These are phyloP conservation scores for Trichoderma aggressivum DNA, from an alignment of 2,329 filamentous ascomycete genomes.

Conservation along the genomic window DNA sequence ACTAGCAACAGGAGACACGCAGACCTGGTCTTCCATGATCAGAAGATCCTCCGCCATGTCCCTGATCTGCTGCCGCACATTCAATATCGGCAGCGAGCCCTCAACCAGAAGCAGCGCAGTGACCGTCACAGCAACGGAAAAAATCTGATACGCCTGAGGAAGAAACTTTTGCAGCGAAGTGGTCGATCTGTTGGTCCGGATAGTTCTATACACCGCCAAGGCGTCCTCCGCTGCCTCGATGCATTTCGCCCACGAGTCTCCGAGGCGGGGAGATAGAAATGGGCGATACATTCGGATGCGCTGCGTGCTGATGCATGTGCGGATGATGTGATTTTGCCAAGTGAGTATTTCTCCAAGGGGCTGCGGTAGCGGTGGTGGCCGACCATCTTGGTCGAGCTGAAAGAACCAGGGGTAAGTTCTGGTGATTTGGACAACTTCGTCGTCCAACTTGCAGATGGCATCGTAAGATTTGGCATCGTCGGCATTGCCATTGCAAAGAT, in stretches of 20 bases:
- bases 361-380: constrained; percentile 9
- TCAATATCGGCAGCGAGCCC: constrained; percentile 19
- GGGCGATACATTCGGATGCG: constrained; percentile 24
- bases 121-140: constrained; percentile 20
- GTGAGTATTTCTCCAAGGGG: constrained; percentile 15
- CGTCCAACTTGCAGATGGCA: constrained; percentile 9
- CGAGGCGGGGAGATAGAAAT: constrained; percentile 10
- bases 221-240: constrained; percentile 20
- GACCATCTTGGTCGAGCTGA: constrained; percentile 17
- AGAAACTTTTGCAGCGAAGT: constrained; percentile 20
- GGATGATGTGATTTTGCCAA: constrained; percentile 23
- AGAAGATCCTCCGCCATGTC: constrained; percentile 18
- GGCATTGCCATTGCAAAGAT: neutral
- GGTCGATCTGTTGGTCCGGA: neutral
- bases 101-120: constrained; percentile 19
- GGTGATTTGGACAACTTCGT: constrained; percentile 15
- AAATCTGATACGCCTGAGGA: constrained; percentile 20
- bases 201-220: constrained; percentile 14
- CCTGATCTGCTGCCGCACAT: constrained; percentile 15
- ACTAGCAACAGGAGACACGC: constrained; percentile 15
- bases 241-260: constrained; percentile 18
- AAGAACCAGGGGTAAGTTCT: constrained; percentile 19
- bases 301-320: constrained; percentile 23
- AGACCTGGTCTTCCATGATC: constrained; percentile 16
- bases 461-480: constrained; percentile 9